Base-by-base conservation (phyloP, 1,139 yeast species). In the Sugiyamaella grinbergsii region DNA sequence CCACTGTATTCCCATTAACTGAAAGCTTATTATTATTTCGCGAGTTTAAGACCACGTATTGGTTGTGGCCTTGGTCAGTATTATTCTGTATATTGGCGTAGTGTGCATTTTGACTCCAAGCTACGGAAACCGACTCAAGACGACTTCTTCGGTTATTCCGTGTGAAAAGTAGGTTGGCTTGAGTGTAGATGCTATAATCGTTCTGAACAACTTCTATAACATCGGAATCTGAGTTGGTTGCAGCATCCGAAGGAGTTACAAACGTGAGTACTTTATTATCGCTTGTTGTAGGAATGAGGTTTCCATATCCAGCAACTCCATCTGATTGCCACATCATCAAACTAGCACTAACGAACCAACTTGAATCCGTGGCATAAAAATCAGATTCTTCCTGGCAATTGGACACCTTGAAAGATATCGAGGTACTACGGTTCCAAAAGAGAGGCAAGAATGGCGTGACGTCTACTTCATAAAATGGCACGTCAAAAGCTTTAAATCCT, bases 271-370 rank as follows among this genome's bases (percentile, higher is more conserved):
- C 42, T 20, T 37, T 44, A 23, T 44, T 37, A 18, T 36, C 29
- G 19, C 38, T 44, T 10, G 36, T 31, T 10, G 42, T 37, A 3
- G 42, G 48, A 20, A 37, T 31, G 22, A 38, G 22, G 2, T 20
- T 29, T 13, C 71, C 67, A 10, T 56, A 31, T 5, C 71, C 71
- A 3, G 50, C 51, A 8, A 62, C 58, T 7, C 60, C 66, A 1
- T 36, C 49, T 32, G 43, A 73, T 64, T 83, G 82, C 83, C 86
- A 87, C 4, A 81, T 72, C 49, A 82, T 71, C 37, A 86, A 63
- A 58, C 79, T 82, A 10, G 84, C 90, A 31, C 83, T 73, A 22
- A 84, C 72, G 42, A 84, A 76, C 95, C 95, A 86, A 66, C 84
- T 45, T 15, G 40, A 29, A 20, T 45, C 32, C 23, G 40, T 79